phyloP scores from a whole-genome alignment of 192 early-diverging fungal genomes.

The Backusella morwellensis region DNA sequence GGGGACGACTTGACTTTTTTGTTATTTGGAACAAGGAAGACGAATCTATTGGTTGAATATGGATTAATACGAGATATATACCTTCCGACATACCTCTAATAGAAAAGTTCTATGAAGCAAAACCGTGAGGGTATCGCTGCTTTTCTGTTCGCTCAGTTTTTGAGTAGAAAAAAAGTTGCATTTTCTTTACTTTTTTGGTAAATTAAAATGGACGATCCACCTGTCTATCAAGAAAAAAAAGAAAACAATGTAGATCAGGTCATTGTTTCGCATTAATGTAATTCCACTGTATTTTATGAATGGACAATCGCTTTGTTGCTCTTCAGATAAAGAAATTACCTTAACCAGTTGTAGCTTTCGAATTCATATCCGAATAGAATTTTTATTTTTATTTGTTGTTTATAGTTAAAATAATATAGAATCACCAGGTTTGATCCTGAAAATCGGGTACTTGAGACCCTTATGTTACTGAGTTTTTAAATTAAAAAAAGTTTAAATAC shows the following conservation, averaged over 20 bases:
- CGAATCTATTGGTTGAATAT: neutral
- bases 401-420: neutral
- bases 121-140: neutral
- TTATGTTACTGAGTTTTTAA: neutral
- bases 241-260: neutral
- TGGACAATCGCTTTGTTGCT: neutral
- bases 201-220: neutral
- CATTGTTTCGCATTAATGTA: neutral
- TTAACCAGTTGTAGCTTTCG: neutral
- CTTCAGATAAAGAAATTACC: neutral
- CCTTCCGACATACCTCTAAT: neutral
- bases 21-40: neutral
- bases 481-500: neutral
- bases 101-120: neutral
- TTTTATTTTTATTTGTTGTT: neutral
- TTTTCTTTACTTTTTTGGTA: neutral
- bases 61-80: neutral
- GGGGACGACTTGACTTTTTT: neutral
- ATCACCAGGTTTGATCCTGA: neutral
- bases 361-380: neutral
- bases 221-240: neutral
- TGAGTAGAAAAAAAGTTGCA: neutral
- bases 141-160: neutral
- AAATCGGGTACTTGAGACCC: neutral
- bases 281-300: neutral